These are phyloP conservation scores for Starmerella bombicola DNA, from an alignment of 805 yeast species.

Conservation along the genomic window DNA sequence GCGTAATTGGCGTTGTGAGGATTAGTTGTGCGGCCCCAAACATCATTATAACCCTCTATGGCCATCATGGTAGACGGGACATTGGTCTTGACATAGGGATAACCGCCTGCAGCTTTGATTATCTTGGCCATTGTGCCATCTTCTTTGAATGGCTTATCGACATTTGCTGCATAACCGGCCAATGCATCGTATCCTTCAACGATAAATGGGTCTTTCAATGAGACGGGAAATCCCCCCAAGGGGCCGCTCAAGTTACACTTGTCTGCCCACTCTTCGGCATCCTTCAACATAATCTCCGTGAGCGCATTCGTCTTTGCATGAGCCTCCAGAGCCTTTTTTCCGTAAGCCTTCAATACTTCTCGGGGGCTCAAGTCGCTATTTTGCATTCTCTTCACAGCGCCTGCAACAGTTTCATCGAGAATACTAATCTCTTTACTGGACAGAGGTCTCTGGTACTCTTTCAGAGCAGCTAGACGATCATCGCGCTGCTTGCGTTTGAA, in stretches of 20 bases:
- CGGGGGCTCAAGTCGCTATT: conserved; percentile 38
- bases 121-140: conserved; percentile 34
- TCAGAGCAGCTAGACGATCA: conserved; percentile 28
- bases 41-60: conserved; percentile 43
- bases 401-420: conserved; percentile 34
- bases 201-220: conserved; percentile 46
- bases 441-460: conserved; percentile 32
- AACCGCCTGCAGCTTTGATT: conserved; percentile 42
- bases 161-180: conserved; percentile 36
- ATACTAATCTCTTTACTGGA: conserved; percentile 29
- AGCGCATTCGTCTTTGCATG: conserved; percentile 47
- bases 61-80: conserved; percentile 48
- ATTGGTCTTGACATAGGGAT: conserved; percentile 44
- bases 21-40: conserved; percentile 40
- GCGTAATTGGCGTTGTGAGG: conserved; percentile 38
- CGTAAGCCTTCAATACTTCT: conserved; percentile 48
- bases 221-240: conserved; percentile 51
- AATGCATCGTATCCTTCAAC: conserved; percentile 42
- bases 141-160: conserved; percentile 33
- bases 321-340: conserved; percentile 50
- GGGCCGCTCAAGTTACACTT: conserved; percentile 44
- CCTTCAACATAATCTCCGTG: conserved; percentile 50
- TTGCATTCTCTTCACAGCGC: conserved; percentile 36
- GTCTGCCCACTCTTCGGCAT: conserved; percentile 52
- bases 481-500: conserved; percentile 29